Percentiles rank a stretch among this genome's conserved stretches.
Evolutionary conservation across 257 asterid genomes (phyloP).

Genomic region (Ajuga chamaepitys): DNA sequence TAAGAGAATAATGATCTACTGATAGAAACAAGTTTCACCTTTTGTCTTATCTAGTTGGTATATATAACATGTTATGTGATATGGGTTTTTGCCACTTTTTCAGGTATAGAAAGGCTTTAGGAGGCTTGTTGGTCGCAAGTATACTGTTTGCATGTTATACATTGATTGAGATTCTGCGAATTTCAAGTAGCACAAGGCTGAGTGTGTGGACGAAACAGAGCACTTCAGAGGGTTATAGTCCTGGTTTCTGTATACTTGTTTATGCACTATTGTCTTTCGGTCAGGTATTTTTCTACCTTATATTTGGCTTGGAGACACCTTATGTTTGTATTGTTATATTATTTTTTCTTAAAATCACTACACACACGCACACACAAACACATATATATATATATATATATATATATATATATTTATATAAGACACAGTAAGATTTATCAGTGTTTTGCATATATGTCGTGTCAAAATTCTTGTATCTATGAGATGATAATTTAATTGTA

Average conservation of each 20-base stretch:
- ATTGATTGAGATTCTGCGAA: conserved; percentile 65
- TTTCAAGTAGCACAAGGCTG: conserved; percentile 88
- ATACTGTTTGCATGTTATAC: conserved; percentile 56
- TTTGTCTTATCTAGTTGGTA: neutral
- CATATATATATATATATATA: too few species aligned
- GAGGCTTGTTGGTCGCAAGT: conserved; percentile 80
- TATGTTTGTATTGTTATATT: neutral
- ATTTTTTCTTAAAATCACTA: neutral
- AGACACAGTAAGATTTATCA: neutral
- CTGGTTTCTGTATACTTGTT: conserved; percentile 70
- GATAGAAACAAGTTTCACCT: neutral
- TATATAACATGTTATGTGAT: neutral
- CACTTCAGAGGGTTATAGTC: conserved; percentile 33
- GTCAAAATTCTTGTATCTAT: neutral
- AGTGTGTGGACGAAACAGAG: conserved; percentile 89
- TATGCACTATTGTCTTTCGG: conserved; percentile 73
- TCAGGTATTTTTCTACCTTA: conserved; percentile 27
- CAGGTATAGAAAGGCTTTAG: conserved; percentile 69
- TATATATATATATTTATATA: too few species aligned
- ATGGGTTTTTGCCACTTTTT: conserved; percentile 7
- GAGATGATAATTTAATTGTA: neutral
- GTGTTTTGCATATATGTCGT: neutral
- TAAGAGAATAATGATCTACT: neutral
- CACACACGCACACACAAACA: too few species aligned
- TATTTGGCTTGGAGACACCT: neutral